Evolutionary conservation across 192 early-diverging fungal genomes (phyloP).

Genomic region (Rhizoclosmatium sp.): DNA sequence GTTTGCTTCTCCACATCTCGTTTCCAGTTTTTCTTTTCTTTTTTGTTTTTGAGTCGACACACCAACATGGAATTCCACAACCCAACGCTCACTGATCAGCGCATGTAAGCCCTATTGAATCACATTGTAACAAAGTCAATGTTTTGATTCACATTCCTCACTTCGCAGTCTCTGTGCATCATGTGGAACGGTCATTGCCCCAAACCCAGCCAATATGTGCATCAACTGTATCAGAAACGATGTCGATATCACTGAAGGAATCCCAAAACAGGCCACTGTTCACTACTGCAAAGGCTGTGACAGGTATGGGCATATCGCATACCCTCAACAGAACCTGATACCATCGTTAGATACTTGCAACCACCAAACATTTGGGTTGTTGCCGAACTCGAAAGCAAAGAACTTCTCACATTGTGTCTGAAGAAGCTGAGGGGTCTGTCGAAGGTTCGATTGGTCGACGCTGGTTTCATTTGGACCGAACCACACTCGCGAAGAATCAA

Average conservation of each 20-base stretch:
- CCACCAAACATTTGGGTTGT: constrained; percentile 92
- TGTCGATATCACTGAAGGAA: constrained; percentile 98
- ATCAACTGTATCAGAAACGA: constrained; percentile 96
- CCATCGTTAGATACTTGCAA: constrained; percentile 73
- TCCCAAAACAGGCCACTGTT: constrained; percentile 94
- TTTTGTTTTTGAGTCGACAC: not conserved
- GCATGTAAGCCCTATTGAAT: constrained; percentile 44
- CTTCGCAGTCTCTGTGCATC: constrained; percentile 80
- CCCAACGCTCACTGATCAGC: constrained; percentile 52
- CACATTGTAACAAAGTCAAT: not conserved
- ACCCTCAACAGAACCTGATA: not conserved
- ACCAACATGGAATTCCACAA: constrained; percentile 21
- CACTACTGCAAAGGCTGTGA: constrained; percentile 98
- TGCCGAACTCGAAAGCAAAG: constrained; percentile 87
- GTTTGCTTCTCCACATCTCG: not conserved
- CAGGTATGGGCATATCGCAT: constrained; percentile 50
- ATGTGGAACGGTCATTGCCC: constrained; percentile 93
- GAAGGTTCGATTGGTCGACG: constrained; percentile 96
- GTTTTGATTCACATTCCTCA: not conserved
- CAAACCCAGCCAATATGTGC: constrained; percentile 99
- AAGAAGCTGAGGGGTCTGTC: constrained; percentile 90
- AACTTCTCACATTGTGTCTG: constrained; percentile 90
- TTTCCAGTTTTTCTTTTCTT: not conserved
- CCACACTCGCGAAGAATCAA: constrained; percentile 91
- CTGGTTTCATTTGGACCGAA: constrained; percentile 99